phyloP scores from a whole-genome alignment of 768 basidiomycete genomes.

The Amanita subjunquillea region DNA sequence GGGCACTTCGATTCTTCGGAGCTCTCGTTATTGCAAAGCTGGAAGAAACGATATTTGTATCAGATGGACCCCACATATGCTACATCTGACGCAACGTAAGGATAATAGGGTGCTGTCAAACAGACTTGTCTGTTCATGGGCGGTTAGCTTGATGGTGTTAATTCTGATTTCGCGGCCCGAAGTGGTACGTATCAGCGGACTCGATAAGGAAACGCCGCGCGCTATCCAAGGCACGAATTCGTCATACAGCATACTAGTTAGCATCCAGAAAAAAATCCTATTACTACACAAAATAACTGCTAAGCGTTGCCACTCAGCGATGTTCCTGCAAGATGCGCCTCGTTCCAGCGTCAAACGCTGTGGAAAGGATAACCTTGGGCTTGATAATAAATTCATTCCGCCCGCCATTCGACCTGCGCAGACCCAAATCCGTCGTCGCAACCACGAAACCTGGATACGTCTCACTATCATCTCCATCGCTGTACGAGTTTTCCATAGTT shows the following conservation, averaged over 20 bases:
- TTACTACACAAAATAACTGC: neutral
- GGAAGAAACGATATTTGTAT: no score
- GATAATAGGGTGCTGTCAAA: no score
- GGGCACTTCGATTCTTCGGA: neutral
- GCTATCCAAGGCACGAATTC: no score
- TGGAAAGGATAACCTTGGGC: conserved; percentile 5
- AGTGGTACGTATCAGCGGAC: no score
- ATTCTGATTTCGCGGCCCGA: no score
- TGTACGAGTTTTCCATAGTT: conserved; percentile 5
- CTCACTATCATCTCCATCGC: neutral
- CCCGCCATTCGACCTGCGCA: neutral
- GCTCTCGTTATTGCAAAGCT: neutral
- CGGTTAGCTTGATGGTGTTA: no score
- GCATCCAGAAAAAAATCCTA: neutral
- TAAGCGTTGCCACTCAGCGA: neutral
- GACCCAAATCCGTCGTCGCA: conserved; percentile 4
- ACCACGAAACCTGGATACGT: neutral
- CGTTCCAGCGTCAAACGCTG: conserved; percentile 4
- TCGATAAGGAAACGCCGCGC: no score
- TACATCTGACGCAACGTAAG: no score
- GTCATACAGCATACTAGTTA: no score
- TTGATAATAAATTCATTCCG: neutral
- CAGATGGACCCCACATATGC: no score
- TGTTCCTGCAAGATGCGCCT: neutral
- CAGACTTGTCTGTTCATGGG: no score